Evolutionary conservation across 2,329 filamentous ascomycete genomes (phyloP), one percentile per base, ranked within the genome.

Genomic region (Fusarium lyarnte): DNA sequence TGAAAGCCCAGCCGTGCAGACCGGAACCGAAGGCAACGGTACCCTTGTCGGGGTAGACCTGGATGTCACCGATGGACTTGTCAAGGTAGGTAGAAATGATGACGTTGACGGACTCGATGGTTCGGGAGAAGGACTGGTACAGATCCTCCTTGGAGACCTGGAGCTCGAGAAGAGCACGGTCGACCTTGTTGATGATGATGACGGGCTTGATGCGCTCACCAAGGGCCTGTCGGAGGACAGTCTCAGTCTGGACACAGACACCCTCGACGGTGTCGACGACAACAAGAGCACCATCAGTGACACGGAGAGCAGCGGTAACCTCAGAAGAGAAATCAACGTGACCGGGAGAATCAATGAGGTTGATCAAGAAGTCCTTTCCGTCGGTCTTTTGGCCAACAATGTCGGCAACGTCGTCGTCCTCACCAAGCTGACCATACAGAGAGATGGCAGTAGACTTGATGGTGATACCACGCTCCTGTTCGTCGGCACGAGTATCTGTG

Each of bases 261-360:
- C 96, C 96, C 87, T 98, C 96, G 79, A 99, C 93, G 86, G 95
- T 98, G 89, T 99, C 96, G 88, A 99, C 96, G 87, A 99, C 96
- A 83, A 99, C 96, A 78, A 99, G 94, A 81, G 96, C 96, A 94
- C 96, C 96, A 82, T 99, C 96, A 80, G 96, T 99, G 87, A 99
- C 96, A 94, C 96, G 96, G 82, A 99, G 95, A 84, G 96, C 96
- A 84, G 96, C 96, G 83, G 96, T 99, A 84, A 99, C 96, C 85
- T 99, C 96, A 77, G 96, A 99, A 45, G 96, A 99, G 92, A 99
- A 99, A 88, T 99, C 96, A 88, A 99, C 96, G 95, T 99, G 96
- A 91, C 96, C 96, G 74, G 96, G 96, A 69, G 96, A 99, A 87
- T 99, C 96, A 85, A 99, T 99, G 87, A 99, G 90, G 92, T 99